Percentiles rank a stretch among this genome's conserved stretches.
Evolutionary conservation across 2,329 filamentous ascomycete species (phyloP).

Genomic region (Ophiocordyceps sinensis): DNA sequence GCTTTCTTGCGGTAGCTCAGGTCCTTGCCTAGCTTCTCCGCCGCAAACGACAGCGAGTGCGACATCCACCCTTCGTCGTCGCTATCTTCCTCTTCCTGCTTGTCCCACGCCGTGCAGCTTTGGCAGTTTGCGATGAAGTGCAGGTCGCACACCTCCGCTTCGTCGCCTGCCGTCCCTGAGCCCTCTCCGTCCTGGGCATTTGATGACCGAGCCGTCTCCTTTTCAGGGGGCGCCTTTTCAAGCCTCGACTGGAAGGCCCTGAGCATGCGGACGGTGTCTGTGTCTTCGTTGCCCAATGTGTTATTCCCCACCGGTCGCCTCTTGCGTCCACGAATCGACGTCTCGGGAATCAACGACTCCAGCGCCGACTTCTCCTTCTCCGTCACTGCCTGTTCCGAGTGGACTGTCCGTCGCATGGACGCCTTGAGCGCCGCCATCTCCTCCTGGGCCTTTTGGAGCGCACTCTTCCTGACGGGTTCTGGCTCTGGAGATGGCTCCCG

Average conservation of each 20-base stretch:
- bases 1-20: conserved; percentile 81
- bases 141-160: conserved; percentile 71
- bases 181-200: conserved; percentile 16
- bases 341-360: conserved; percentile 61
- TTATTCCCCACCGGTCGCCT: conserved; percentile 43
- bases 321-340: conserved; percentile 57
- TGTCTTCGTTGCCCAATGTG: conserved; percentile 39
- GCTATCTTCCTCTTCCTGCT: conserved; percentile 41
- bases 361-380: conserved; percentile 52
- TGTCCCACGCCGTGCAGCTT: conserved; percentile 77
- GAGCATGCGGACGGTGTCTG: conserved; percentile 54
- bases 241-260: conserved; percentile 70
- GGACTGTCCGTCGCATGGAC: conserved; percentile 57
- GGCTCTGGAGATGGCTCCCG: conserved; percentile 11
- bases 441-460: conserved; percentile 58
- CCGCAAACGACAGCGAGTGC: conserved; percentile 72
- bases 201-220: conserved; percentile 22
- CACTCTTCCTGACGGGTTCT: conserved; percentile 27
- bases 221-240: conserved; percentile 35
- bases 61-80: conserved; percentile 69
- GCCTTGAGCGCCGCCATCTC: conserved; percentile 71
- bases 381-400: conserved; percentile 29
- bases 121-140: conserved; percentile 96
- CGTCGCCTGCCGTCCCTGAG: conserved; percentile 28
- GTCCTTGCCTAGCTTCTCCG: conserved; percentile 84